Conservation (phyloP, 1,284 basidiomycete genomes). For the Apiotrichum montevideense region DNA sequence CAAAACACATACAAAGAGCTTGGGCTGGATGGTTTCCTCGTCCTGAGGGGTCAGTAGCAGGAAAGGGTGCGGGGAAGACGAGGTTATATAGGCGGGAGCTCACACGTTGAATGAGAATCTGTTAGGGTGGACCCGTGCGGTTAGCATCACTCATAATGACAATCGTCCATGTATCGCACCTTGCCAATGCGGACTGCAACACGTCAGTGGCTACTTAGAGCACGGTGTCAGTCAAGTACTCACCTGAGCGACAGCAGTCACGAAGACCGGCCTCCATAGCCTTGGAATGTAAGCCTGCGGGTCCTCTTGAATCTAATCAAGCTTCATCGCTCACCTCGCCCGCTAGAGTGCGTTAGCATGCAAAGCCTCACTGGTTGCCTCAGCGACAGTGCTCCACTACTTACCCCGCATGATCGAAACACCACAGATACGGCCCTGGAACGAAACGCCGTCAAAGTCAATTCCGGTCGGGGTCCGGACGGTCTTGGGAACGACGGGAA, state of each 20-base stretch:
- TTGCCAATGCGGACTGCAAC: slow-evolving; percentile 44
- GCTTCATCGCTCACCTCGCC: slow-evolving; percentile 26
- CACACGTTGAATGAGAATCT: slow-evolving; percentile 90
- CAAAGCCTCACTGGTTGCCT: background rate
- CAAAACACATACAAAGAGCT: slow-evolving; percentile 57
- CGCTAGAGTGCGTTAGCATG: slow-evolving; percentile 18
- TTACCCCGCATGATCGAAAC: slow-evolving; percentile 74
- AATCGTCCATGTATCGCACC: slow-evolving; percentile 22
- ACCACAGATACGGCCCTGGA: slow-evolving; percentile 90
- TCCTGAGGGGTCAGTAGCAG: slow-evolving; percentile 53
- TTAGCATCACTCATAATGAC: slow-evolving; percentile 16
- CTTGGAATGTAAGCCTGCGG: slow-evolving; percentile 45
- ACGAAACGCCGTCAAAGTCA: slow-evolving; percentile 78
- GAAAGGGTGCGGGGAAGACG: background rate
- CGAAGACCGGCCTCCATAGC: slow-evolving; percentile 91
- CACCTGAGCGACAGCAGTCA: slow-evolving; percentile 67
- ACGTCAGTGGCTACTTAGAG: slow-evolving; percentile 8
- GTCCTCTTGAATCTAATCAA: background rate
- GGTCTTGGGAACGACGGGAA: slow-evolving; percentile 80
- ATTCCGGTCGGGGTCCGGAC: slow-evolving; percentile 60
- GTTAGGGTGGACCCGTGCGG: slow-evolving; percentile 11
- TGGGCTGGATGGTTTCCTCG: slow-evolving; percentile 82
- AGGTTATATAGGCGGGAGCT: slow-evolving; percentile 18
- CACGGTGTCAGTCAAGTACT: slow-evolving; percentile 21
- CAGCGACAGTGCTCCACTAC: background rate